Evolutionary conservation across 2,329 filamentous ascomycete genomes (phyloP).

Genomic region (Sporothrix mexicana): DNA sequence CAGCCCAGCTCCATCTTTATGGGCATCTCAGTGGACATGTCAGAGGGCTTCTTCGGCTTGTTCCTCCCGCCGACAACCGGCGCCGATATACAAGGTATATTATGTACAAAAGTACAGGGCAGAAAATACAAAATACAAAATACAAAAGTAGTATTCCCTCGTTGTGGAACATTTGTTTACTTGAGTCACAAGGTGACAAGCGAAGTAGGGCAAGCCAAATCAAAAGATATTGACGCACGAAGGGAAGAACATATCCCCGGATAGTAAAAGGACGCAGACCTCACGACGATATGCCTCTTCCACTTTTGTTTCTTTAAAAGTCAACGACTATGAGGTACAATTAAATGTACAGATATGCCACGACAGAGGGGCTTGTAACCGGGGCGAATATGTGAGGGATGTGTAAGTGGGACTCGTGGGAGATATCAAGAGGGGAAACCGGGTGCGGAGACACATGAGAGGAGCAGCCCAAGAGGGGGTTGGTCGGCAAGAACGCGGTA

Average conservation of each 20-base stretch:
- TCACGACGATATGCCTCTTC: not conserved
- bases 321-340: not conserved
- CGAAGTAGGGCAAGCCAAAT: conserved; percentile 7
- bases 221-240: not conserved
- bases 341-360: not conserved
- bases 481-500: conserved; percentile 9
- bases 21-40: too few species aligned
- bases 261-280: not conserved
- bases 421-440: not conserved
- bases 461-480: not conserved
- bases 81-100: too few species aligned
- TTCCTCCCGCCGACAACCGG: conserved; percentile 15
- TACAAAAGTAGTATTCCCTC: not conserved
- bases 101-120: not conserved
- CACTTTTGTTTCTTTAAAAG: not conserved
- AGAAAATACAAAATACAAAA: too few species aligned
- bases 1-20: not conserved
- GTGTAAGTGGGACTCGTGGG: conserved; percentile 9
- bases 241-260: not conserved
- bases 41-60: not conserved
- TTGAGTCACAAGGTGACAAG: not conserved
- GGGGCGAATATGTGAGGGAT: not conserved
- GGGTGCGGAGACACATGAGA: not conserved
- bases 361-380: not conserved
- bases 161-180: not conserved